Evolutionary conservation across 2,329 filamentous ascomycete species (phyloP).

Genomic region (Chaetomium strumarium): DNA sequence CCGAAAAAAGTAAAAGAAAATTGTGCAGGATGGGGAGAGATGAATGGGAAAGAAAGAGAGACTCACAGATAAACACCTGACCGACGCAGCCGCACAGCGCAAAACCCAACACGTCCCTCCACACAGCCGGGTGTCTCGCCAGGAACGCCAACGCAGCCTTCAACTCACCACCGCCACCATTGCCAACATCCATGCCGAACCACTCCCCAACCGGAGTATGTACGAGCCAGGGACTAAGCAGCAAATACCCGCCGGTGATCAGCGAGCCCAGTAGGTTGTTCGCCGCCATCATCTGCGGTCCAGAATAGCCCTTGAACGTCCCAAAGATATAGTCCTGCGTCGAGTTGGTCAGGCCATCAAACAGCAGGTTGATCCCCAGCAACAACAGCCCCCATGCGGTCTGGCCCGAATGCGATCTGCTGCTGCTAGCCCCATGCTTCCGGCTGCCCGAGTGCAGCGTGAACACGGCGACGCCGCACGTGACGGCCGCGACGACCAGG

Average conservation of each 20-base stretch:
- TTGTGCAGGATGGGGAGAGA: no score
- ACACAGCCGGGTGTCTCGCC: conserved; percentile 69
- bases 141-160: conserved; percentile 75
- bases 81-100: conserved; percentile 85
- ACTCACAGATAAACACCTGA: conserved; percentile 87
- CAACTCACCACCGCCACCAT: conserved; percentile 65
- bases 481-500: conserved; percentile 84
- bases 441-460: conserved; percentile 71
- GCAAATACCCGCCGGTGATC: conserved; percentile 69
- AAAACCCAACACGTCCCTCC: conserved; percentile 85
- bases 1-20: not conserved
- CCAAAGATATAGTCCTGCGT: conserved; percentile 93
- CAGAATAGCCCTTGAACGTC: conserved; percentile 72
- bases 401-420: conserved; percentile 49
- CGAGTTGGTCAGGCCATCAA: conserved; percentile 93
- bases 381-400: conserved; percentile 75
- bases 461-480: conserved; percentile 87
- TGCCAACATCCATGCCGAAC: conserved; percentile 59
- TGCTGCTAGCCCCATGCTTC: conserved; percentile 33
- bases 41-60: not conserved
- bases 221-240: conserved; percentile 74
- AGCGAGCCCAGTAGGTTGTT: conserved; percentile 83
- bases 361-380: conserved; percentile 81
- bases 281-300: conserved; percentile 99
- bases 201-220: conserved; percentile 58